phyloP scores from a whole-genome alignment of 352 stramenopile species.

The Phytophthora gonapodyides region DNA sequence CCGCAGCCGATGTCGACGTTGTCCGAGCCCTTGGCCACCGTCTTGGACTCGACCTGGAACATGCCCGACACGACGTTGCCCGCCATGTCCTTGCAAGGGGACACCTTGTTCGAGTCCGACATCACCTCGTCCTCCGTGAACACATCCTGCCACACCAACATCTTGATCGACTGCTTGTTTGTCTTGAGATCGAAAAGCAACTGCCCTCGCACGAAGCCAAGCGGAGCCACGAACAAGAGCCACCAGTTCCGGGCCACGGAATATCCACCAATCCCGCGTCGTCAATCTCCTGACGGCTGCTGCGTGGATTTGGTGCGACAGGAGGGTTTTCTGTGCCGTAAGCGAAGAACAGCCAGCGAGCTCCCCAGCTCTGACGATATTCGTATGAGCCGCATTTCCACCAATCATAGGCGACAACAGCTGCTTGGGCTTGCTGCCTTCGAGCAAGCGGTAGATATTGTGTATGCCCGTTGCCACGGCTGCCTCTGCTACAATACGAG shows the following conservation, averaged over 20 bases:
- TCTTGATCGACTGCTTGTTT: conserved; percentile 37
- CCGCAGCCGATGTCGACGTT: conserved; percentile 66
- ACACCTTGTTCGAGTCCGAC: conserved; percentile 63
- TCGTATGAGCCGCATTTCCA: conserved; percentile 9
- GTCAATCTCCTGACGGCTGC: neutral
- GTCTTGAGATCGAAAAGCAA: conserved; percentile 35
- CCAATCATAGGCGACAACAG: conserved; percentile 17
- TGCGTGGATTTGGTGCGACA: neutral
- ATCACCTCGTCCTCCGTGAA: conserved; percentile 75
- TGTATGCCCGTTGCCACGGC: too few relatives aligned
- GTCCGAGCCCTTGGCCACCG: conserved; percentile 55
- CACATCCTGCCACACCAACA: conserved; percentile 74
- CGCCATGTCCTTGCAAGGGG: conserved; percentile 52
- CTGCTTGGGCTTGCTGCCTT: neutral
- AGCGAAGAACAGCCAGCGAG: conserved; percentile 3
- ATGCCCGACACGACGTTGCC: conserved; percentile 62
- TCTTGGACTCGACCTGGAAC: conserved; percentile 60
- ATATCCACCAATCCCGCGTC: too few relatives aligned
- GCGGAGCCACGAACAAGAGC: conserved; percentile 27
- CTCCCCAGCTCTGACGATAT: neutral
- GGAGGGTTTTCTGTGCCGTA: fast-evolving
- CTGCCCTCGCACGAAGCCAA: conserved; percentile 5
- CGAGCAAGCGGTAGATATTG: too few relatives aligned
- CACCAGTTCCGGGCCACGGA: conserved; percentile 31
- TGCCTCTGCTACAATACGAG: too few relatives aligned